These are phyloP conservation scores for Talaromyces sp. DNA, from an alignment of 2,329 filamentous ascomycete genomes.

Conservation along the genomic window DNA sequence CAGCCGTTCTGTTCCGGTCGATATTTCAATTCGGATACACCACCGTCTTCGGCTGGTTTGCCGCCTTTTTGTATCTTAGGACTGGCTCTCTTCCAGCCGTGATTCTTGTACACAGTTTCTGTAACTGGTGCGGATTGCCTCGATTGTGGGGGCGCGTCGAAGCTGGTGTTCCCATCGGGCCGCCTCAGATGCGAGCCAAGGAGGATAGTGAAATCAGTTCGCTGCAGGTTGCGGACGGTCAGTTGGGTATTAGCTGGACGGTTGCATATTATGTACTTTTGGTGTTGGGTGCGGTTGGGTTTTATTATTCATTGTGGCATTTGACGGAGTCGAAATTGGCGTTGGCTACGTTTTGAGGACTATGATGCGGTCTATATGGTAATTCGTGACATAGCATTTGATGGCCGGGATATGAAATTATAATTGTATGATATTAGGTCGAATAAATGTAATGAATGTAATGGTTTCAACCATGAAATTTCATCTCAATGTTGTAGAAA, in stretches of 20 bases:
- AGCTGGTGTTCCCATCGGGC: constrained; percentile 42
- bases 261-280: constrained; percentile 75
- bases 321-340: constrained; percentile 59
- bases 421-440: neutral
- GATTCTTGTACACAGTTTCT: constrained; percentile 78
- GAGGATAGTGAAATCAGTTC: constrained; percentile 31
- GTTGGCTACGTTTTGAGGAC: constrained; percentile 31
- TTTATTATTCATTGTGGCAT: constrained; percentile 67
- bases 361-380: no score
- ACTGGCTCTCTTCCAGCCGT: constrained; percentile 77
- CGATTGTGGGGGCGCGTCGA: constrained; percentile 77
- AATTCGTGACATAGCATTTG: neutral
- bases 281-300: constrained; percentile 66
- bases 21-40: constrained; percentile 86
- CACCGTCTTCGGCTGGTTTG: constrained; percentile 88
- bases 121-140: constrained; percentile 88
- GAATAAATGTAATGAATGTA: neutral
- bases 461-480: neutral
- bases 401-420: neutral
- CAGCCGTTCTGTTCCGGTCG: constrained; percentile 65
- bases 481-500: no score
- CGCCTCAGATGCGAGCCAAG: constrained; percentile 38
- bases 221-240: constrained; percentile 19
- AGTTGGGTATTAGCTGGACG: constrained; percentile 59
- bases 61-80: constrained; percentile 81